Base-by-base conservation (phyloP, 345 rosid species). In the Mallotus nudiflorus region DNA sequence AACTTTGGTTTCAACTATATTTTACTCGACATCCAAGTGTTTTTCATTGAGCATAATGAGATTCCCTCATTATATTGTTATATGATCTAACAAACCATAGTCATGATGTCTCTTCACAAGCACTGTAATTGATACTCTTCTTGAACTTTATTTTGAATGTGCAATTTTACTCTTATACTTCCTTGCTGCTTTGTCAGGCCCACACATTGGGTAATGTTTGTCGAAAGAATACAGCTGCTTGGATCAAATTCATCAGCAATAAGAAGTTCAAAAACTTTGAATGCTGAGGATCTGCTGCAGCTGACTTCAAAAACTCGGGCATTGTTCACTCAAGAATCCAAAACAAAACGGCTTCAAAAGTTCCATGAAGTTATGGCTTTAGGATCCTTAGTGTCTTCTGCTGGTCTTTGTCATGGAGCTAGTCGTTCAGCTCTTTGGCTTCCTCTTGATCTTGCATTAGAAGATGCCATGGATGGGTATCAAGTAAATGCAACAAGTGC, bases 391-490 rank as follows among this genome's bases (percentile, higher is more conserved):
- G 71, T 85, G 67, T 82, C 90, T 56, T 83, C 85, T 37, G 85
- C 84, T 75, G 80, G 95, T 70, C 93, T 83, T 57, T 86, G 83
- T 77, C 88, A 82, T 71, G 91, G 95, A 73, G 79, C 90, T 71
- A 82, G 88, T 81, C 86, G 54, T 54, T 90, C 97, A 78, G 87
- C 88, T 59, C 84, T 82, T 73, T 95, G 97, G 97, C 89, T 95
- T 74, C 95, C 99, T 67, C 85, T 95, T 85, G 99, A 92, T 85
- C 85, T 95, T 66, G 76, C 71, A 73, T 87, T 95, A 31, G 97
- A 95, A 78, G 97, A 95, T 82, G 85, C 87, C 61, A 90, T 95
- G 97, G 97, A 95, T 82, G 99, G 96, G 55, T 76, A 87, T 69
- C 91, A 89, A 78, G 92, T 93, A 74, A 83, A 86, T 74, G 97